These are phyloP conservation scores for Fusarium sp. DNA, from an alignment of 2,329 filamentous ascomycete genomes.

Conservation along the genomic window DNA sequence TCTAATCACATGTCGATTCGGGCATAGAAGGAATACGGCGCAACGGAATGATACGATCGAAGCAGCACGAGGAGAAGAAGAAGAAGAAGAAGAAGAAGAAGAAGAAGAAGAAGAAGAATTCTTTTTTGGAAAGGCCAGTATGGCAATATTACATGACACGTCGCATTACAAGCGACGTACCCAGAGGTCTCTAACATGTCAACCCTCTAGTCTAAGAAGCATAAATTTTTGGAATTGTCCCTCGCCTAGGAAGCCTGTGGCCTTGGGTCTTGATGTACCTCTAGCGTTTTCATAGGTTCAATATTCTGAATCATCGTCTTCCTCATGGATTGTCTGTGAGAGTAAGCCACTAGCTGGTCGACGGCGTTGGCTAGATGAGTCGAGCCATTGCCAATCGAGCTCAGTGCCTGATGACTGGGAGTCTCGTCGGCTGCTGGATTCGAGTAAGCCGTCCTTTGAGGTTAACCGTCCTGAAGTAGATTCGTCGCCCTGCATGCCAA, in stretches of 20 bases:
- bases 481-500: constrained; percentile 59
- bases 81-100: constrained; percentile 18
- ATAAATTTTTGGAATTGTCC: constrained; percentile 26
- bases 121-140: constrained; percentile 20
- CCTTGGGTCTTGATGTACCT: constrained; percentile 1
- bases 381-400: constrained; percentile 57
- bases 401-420: constrained; percentile 53
- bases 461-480: constrained; percentile 13
- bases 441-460: constrained; percentile 37
- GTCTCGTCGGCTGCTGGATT: constrained; percentile 36
- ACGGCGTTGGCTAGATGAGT: constrained; percentile 56
- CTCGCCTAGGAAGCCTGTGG: constrained; percentile 19
- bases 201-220: constrained; percentile 16
- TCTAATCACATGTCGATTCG: constrained; percentile 28
- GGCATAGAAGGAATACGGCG: constrained; percentile 34
- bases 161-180: constrained; percentile 11
- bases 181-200: constrained; percentile 2
- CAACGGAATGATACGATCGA: constrained; percentile 34
- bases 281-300: constrained; percentile 15
- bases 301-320: constrained; percentile 73
- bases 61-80: constrained; percentile 9
- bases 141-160: constrained; percentile 33
- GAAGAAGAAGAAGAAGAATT: constrained; percentile 15
- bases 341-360: constrained; percentile 66
- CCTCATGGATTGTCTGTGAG: constrained; percentile 79